A percentile compares a stretch with the other conserved stretches of the same genome.
phyloP scores from a whole-genome alignment of 2,329 filamentous ascomycete species.

The Clathrospora elynae region DNA sequence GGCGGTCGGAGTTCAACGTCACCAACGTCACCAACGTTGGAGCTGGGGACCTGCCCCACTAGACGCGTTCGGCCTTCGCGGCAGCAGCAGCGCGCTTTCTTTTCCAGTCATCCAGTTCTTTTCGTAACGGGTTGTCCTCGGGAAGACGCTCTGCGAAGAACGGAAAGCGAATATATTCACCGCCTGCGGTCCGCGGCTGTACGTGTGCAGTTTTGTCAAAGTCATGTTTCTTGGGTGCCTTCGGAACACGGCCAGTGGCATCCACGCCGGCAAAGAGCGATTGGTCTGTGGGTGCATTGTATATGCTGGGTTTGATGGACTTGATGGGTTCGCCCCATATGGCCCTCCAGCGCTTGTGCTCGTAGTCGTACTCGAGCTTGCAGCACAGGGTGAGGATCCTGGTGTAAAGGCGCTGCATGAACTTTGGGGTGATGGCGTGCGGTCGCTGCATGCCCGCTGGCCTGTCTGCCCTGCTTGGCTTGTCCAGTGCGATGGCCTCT shows the following conservation, averaged over 20 bases:
- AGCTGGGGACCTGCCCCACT: slow-evolving; percentile 6
- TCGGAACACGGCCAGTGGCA: slow-evolving; percentile 16
- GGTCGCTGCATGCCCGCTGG: slow-evolving; percentile 32
- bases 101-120: slow-evolving; percentile 27
- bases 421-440: slow-evolving; percentile 49
- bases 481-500: slow-evolving; percentile 30
- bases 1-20: slow-evolving; percentile 3
- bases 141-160: slow-evolving; percentile 33
- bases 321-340: slow-evolving; percentile 32
- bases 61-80: slow-evolving; percentile 4
- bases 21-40: slow-evolving; percentile 9
- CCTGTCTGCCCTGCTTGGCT: slow-evolving; percentile 33
- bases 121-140: slow-evolving; percentile 21
- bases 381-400: slow-evolving; percentile 51
- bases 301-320: slow-evolving; percentile 15
- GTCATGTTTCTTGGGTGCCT: slow-evolving; percentile 7
- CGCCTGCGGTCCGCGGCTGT: slow-evolving; percentile 24
- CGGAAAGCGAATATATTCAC: slow-evolving; percentile 25
- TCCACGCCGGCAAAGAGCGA: slow-evolving; percentile 41
- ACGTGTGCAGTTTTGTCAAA: slow-evolving; percentile 3
- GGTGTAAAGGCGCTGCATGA: slow-evolving; percentile 55
- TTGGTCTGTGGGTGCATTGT: slow-evolving; percentile 25
- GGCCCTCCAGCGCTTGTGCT: slow-evolving; percentile 32
- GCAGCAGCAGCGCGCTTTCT: slow-evolving; percentile 20
- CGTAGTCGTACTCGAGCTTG: slow-evolving; percentile 48